These are phyloP conservation scores for Talaromyces verruculosus DNA, from an alignment of 2,329 filamentous ascomycete species.

Conservation along the genomic window DNA sequence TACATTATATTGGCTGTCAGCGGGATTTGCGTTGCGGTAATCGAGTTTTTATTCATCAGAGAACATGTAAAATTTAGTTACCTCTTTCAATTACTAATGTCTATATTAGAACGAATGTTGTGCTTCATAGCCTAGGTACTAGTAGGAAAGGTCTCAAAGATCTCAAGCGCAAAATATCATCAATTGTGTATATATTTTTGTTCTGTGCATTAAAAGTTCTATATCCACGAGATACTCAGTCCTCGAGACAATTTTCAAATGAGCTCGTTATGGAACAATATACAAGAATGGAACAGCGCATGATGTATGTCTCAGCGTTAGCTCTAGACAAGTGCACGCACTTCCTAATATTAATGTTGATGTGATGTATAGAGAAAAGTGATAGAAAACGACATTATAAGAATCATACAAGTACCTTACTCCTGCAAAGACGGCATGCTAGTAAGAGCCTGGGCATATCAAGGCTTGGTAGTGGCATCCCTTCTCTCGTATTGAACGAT, in stretches of 20 bases:
- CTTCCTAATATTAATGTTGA: neutral
- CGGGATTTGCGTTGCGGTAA: constrained; percentile 14
- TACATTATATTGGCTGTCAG: constrained; percentile 14
- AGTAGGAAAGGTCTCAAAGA: neutral
- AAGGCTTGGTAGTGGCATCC: constrained; percentile 27
- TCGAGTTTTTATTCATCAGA: constrained; percentile 19
- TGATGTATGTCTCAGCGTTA: neutral
- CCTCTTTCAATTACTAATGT: neutral
- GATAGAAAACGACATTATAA: neutral
- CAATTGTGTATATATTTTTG: neutral
- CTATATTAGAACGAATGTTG: neutral
- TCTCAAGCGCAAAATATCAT: neutral
- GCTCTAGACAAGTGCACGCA: neutral
- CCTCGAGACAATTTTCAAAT: neutral
- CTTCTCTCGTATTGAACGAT: constrained; percentile 70
- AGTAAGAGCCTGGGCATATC: neutral
- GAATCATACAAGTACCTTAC: constrained; percentile 4
- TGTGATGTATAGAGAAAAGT: constrained; percentile 2
- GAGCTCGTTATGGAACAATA: constrained; percentile 4
- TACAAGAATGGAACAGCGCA: constrained; percentile 15
- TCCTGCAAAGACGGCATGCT: neutral
- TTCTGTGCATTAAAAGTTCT: constrained; percentile 5
- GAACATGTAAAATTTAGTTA: neutral
- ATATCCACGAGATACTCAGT: neutral
- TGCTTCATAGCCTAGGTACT: neutral